Percentiles rank a stretch among this genome's conserved stretches.
Conservation (phyloP, 805 yeast species). For the Candida easanensis region DNA sequence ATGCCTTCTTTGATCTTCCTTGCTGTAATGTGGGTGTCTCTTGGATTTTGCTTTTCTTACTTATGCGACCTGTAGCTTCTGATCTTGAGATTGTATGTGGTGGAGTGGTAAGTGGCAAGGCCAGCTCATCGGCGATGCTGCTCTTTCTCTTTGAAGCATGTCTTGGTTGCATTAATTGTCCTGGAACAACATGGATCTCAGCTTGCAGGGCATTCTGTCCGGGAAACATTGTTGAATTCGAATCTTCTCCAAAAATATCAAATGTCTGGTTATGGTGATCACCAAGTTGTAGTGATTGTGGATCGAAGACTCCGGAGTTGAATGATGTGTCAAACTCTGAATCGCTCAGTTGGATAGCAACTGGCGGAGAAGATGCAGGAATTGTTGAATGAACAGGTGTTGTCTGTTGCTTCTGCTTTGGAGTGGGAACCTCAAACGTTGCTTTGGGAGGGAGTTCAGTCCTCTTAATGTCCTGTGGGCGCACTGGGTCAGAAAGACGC, state of each 20-base stretch:
- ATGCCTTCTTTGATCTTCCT: constrained; percentile 19
- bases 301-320: neutral
- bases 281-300: neutral
- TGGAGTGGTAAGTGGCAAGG: constrained; percentile 26
- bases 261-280: neutral
- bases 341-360: neutral
- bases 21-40: constrained; percentile 26
- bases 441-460: neutral
- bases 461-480: no score
- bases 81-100: constrained; percentile 28
- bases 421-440: neutral
- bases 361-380: constrained; percentile 11
- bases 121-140: constrained; percentile 13
- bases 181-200: constrained; percentile 5
- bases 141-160: constrained; percentile 10
- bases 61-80: constrained; percentile 7
- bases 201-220: constrained; percentile 4
- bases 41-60: constrained; percentile 18
- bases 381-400: constrained; percentile 7
- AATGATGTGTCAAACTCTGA: neutral
- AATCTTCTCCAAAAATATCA: neutral
- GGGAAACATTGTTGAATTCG: neutral
- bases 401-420: constrained; percentile 2
- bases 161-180: constrained; percentile 1
- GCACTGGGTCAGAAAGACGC: neutral